These are phyloP conservation scores for Eimeria praecox DNA, from an alignment of 169 alveolate genomes.

Conservation along the genomic window DNA sequence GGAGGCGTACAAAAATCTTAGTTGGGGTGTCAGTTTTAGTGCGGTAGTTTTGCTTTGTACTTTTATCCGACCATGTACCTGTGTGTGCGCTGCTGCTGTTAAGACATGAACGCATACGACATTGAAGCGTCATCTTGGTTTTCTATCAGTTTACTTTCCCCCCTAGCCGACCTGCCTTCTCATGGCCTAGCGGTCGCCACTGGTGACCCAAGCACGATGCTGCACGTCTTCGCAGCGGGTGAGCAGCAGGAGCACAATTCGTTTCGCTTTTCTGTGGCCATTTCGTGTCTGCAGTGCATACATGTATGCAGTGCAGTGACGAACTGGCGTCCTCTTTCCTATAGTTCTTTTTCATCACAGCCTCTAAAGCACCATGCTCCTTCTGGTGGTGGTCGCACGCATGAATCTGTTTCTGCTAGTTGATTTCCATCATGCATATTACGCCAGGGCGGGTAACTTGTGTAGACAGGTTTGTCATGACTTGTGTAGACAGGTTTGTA, in stretches of 20 bases:
- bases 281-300: neutral
- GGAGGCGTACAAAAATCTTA: no score
- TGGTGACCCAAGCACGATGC: slow-evolving; percentile 29
- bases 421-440: neutral
- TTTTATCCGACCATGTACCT: neutral
- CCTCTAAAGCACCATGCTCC: neutral
- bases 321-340: no score
- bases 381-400: neutral
- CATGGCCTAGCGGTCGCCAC: slow-evolving; percentile 45
- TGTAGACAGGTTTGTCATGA: neutral
- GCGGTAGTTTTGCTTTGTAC: neutral
- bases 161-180: neutral
- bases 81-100: neutral
- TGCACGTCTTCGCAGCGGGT: slow-evolving; percentile 52
- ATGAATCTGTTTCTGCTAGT: neutral
- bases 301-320: neutral
- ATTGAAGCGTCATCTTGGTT: slow-evolving; percentile 48
- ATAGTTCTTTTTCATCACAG: neutral
- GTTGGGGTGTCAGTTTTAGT: neutral
- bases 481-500: neutral
- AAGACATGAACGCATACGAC: slow-evolving; percentile 32
- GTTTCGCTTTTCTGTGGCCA: neutral
- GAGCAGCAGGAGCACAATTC: neutral
- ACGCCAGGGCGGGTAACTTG: neutral
- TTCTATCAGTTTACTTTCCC: neutral